Evolutionary conservation across 2,329 filamentous ascomycete species (phyloP).

Genomic region (Tolypocladium paradoxum): DNA sequence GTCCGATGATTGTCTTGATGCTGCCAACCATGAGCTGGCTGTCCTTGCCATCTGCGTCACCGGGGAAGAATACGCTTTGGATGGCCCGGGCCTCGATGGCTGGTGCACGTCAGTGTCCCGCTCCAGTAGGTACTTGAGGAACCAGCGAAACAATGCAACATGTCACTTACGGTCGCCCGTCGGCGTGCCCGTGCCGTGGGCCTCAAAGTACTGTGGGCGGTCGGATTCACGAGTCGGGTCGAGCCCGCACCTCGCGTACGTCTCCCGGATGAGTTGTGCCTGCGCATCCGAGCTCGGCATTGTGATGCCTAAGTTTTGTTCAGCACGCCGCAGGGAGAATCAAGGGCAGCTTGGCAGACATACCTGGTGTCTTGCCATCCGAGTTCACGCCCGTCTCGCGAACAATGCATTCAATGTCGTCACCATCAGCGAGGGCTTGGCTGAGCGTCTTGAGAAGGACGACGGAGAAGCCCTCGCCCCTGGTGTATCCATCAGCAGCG

Average conservation of each 20-base stretch:
- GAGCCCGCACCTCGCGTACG: slow-evolving; percentile 18
- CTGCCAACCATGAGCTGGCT: slow-evolving; percentile 9
- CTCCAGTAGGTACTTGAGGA: too few relatives aligned
- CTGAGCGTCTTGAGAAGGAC: slow-evolving; percentile 33
- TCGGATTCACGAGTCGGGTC: slow-evolving; percentile 8
- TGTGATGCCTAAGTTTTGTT: slow-evolving; percentile 27
- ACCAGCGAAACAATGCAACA: too few relatives aligned
- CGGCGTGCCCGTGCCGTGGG: slow-evolving; percentile 28
- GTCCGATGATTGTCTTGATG: slow-evolving; percentile 16
- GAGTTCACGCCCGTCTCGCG: slow-evolving; percentile 22
- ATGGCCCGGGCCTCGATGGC: slow-evolving; percentile 19
- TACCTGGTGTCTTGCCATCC: slow-evolving; percentile 34
- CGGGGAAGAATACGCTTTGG: slow-evolving; percentile 25
- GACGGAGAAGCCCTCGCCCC: slow-evolving; percentile 25
- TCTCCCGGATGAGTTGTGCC: slow-evolving; percentile 13
- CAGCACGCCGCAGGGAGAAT: too few relatives aligned
- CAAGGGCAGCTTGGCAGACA: too few relatives aligned
- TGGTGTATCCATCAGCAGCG: slow-evolving; percentile 36
- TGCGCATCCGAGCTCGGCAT: slow-evolving; percentile 8
- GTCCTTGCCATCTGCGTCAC: neutral
- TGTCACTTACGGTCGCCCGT: slow-evolving; percentile 15
- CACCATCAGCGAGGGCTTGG: slow-evolving; percentile 30
- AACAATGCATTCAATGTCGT: slow-evolving; percentile 25
- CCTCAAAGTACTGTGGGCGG: slow-evolving; percentile 16
- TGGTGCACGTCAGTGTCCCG: too few relatives aligned